A percentile compares a stretch with the other conserved stretches of the same genome.
phyloP scores from a whole-genome alignment of 106 monocot species.

The Agapanthus africanus region DNA sequence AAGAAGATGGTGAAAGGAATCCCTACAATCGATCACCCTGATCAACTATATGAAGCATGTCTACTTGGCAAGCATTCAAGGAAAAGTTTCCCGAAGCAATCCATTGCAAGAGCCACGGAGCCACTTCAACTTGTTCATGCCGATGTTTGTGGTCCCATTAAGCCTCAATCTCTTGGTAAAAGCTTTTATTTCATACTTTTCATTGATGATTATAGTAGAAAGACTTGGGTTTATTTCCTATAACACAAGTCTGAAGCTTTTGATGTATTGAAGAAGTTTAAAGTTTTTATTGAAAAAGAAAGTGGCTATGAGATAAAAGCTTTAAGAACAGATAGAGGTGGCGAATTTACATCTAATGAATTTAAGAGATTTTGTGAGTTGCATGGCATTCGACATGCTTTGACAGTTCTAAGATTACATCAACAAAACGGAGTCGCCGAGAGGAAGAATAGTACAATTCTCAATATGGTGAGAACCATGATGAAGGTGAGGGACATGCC shows the following conservation, averaged over 20 bases:
- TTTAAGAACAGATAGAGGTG: conserved; percentile 8
- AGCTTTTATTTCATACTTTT: conserved; percentile 15
- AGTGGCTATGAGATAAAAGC: conserved; percentile 2
- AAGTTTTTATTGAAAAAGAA: conserved; percentile 12
- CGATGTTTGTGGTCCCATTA: conserved; percentile 17
- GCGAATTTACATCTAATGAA: conserved; percentile 11
- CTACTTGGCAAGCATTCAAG: conserved; percentile 8
- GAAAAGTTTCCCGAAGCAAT: conserved; percentile 4
- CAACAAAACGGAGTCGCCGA: conserved; percentile 6
- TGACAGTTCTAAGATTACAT: conserved; percentile 1
- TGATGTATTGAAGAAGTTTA: conserved; percentile 10
- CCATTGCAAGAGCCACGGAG: conserved; percentile 2
- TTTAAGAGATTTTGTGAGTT: background rate
- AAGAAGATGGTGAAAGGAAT: background rate
- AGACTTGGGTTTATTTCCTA: background rate
- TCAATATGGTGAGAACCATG: conserved; percentile 12
- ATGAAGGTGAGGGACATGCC: background rate
- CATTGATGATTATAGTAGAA: conserved; percentile 2
- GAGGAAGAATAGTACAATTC: conserved; percentile 2
- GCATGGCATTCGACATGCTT: background rate
- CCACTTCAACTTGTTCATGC: conserved; percentile 15
- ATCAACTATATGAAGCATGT: conserved; percentile 14
- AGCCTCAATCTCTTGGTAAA: conserved; percentile 5
- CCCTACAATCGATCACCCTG: background rate
- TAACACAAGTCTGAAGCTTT: background rate